These are phyloP conservation scores for Neofusicoccum laricinum DNA, from an alignment of 2,329 filamentous ascomycete genomes.

Conservation along the genomic window DNA sequence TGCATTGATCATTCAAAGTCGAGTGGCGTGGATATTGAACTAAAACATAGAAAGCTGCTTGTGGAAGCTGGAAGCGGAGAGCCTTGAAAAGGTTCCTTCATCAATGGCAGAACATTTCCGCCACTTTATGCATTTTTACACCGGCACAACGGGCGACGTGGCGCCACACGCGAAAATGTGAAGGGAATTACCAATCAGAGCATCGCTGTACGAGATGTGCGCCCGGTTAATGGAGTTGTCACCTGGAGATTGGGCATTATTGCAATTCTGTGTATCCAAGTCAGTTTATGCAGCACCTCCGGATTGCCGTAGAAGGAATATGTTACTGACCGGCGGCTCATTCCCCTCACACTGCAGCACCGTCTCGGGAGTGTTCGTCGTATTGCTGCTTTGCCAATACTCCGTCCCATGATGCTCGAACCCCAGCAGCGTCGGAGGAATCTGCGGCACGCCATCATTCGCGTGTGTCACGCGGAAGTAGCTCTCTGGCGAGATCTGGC, in stretches of 20 bases:
- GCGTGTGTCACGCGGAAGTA: conserved; percentile 5
- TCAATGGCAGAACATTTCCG: no score
- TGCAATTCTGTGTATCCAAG: background rate
- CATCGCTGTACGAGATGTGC: conserved; percentile 3
- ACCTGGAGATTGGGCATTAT: background rate
- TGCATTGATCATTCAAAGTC: no score
- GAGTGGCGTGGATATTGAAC: no score
- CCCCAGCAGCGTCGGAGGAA: background rate
- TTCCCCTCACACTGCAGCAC: background rate
- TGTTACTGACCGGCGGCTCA: background rate
- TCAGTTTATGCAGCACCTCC: background rate
- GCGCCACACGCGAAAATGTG: background rate
- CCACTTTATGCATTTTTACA: background rate
- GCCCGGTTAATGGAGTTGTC: background rate
- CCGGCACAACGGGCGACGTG: background rate
- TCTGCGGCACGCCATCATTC: conserved; percentile 7
- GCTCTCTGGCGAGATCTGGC: background rate
- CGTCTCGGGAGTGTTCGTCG: background rate
- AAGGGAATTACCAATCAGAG: background rate
- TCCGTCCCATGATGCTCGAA: conserved; percentile 5
- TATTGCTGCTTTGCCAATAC: conserved; percentile 2
- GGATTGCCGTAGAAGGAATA: background rate
- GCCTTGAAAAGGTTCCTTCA: no score
- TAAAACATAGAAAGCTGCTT: no score
- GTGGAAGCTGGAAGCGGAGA: no score